Evolutionary conservation across 2,329 filamentous ascomycete species (phyloP), one percentile per base, ranked within the genome.

Genomic region (Ophiocordyceps camponoti-floridani): DNA sequence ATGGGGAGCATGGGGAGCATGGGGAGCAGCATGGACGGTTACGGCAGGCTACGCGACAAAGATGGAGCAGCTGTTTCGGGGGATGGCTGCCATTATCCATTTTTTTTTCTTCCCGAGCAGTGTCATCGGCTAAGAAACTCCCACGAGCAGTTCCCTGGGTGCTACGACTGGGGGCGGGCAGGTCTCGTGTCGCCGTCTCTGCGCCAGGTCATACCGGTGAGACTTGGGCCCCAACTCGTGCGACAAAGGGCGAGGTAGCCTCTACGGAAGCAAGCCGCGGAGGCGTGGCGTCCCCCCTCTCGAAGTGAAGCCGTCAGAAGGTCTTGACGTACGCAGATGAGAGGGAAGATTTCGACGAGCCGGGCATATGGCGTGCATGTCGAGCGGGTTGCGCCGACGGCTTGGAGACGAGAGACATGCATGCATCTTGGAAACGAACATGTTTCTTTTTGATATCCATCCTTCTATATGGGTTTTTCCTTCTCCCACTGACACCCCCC

Each of bases 101-200:
- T 41, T 43, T 37, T 46, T 35, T 41, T 41, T 43, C 42, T 46
- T 35, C 35, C 38, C 42, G 43, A 30, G 26, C 18, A 35, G 14
- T 35, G 37, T 46, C 28, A 40, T 43, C 42, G 42, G 42, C 45
- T 43, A 46, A 44, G 28, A 8, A 27, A 37, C 30, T 33, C 38
- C 37, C 26, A 30, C 30, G 42, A 43, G 18, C 18, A 27, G 7
- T 2, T 18, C 9, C 41, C 16, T 41, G n/a, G 37, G 45, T 46
- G 42, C 37, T 30, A 44, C 45, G 35, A n/a, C n/a, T 13, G 31
- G 30, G 33, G 43, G 35, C 12, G 37, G 35, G 19, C 14, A 12
- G 43, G 26, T 27, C 43, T 41, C 13, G 43, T 45, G 44, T 16
- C 16, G n/a, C 44, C 18, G 8, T 33, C 19, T 26, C 43, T 41